phyloP scores from a whole-genome alignment of 306 rosid species.

The Clitoria ternatea region DNA sequence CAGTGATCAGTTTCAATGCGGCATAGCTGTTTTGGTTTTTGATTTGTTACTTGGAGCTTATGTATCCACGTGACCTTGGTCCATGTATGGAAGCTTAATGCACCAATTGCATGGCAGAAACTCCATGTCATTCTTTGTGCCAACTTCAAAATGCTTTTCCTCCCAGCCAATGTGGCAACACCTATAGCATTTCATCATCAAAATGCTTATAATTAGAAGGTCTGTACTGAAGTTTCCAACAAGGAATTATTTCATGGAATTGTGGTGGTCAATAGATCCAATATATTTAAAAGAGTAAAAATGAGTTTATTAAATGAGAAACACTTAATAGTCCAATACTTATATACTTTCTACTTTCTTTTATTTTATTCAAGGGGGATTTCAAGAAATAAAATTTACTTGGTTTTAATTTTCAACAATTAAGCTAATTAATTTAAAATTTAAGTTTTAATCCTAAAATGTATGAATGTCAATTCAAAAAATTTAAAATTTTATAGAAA shows the following conservation, averaged over 20 bases:
- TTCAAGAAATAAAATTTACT: too few relatives aligned
- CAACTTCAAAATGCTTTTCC: slow-evolving; percentile 75
- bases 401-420: too few relatives aligned
- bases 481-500: too few relatives aligned
- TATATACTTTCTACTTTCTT: too few relatives aligned
- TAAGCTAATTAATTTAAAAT: too few relatives aligned
- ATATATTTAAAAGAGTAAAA: too few relatives aligned
- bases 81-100: slow-evolving; percentile 74
- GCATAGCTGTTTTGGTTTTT: not conserved
- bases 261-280: too few relatives aligned
- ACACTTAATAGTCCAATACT: too few relatives aligned
- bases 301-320: too few relatives aligned
- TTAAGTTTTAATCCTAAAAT: too few relatives aligned
- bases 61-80: slow-evolving; percentile 51
- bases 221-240: not conserved
- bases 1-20: not conserved
- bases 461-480: too few relatives aligned
- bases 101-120: slow-evolving; percentile 66
- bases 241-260: not conserved
- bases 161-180: slow-evolving; percentile 66
- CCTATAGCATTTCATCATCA: slow-evolving; percentile 31
- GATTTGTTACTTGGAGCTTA: slow-evolving; percentile 39
- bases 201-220: not conserved
- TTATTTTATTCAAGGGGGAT: too few relatives aligned
- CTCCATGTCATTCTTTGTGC: slow-evolving; percentile 66